A percentile compares a stretch with the other conserved stretches of the same genome.
phyloP scores from a whole-genome alignment of 1,284 basidiomycete species.

The Ustilago hordei region DNA sequence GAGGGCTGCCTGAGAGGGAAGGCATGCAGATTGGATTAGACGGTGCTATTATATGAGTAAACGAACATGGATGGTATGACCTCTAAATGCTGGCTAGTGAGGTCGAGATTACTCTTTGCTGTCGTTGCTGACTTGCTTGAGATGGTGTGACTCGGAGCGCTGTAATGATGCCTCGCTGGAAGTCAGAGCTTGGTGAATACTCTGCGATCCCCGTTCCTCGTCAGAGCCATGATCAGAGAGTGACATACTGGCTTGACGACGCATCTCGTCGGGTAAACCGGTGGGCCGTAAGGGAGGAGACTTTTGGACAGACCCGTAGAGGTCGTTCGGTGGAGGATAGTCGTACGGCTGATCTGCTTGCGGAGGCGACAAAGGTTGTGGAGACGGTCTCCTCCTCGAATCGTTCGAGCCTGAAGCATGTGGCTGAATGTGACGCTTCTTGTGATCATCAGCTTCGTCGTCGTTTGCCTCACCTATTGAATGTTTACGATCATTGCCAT shows the following conservation, averaged over 20 bases:
- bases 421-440: constrained; percentile 16
- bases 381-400: constrained; percentile 26
- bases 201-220: constrained; percentile 6
- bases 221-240: constrained; percentile 39
- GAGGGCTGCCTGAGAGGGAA: neutral
- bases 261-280: constrained; percentile 32
- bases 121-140: constrained; percentile 29
- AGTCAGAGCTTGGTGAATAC: constrained; percentile 15
- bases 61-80: neutral
- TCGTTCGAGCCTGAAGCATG: constrained; percentile 19
- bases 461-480: constrained; percentile 29
- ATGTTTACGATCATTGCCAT: constrained; percentile 5
- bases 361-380: constrained; percentile 1
- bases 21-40: constrained; percentile 2
- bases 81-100: neutral
- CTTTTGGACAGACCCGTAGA: constrained; percentile 35
- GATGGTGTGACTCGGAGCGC: constrained; percentile 31
- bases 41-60: neutral
- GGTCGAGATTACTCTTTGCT: neutral
- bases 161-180: constrained; percentile 23
- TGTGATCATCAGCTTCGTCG: constrained; percentile 17
- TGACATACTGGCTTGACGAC: constrained; percentile 32
- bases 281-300: constrained; percentile 21
- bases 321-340: constrained; percentile 25
- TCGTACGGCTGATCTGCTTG: constrained; percentile 34